Conservation (phyloP, 306 rosid species). For the Arachis stenosperma region DNA sequence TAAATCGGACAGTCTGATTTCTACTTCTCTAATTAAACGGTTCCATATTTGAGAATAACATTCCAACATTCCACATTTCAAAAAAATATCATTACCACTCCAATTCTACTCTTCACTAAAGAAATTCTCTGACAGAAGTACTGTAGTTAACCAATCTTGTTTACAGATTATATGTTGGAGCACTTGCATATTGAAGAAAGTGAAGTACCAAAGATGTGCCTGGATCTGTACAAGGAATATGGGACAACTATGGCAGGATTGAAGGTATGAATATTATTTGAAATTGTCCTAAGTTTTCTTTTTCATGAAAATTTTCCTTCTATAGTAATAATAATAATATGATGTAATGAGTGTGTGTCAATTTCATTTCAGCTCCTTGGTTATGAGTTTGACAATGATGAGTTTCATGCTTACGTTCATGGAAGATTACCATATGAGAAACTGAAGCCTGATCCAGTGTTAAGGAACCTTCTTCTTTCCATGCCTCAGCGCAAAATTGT, state of each 20-base stretch:
- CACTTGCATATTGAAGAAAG: constrained; percentile 66
- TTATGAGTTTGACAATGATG: constrained; percentile 75
- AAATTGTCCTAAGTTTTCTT: constrained; percentile 4
- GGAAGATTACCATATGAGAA: constrained; percentile 77
- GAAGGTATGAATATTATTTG: constrained; percentile 51
- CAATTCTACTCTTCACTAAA: no score
- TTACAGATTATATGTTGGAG: constrained; percentile 73
- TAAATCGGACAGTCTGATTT: no score
- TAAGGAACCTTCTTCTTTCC: constrained; percentile 81
- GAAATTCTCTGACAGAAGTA: constrained; percentile 1
- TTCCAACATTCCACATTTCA: no score
- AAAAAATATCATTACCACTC: no score
- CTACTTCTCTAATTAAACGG: no score
- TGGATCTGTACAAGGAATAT: constrained; percentile 65
- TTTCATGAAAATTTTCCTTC: background rate
- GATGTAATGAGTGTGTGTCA: constrained; percentile 17
- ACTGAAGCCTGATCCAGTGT: constrained; percentile 66
- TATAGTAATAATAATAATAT: constrained; percentile 11
- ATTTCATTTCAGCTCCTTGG: constrained; percentile 61
- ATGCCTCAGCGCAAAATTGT: constrained; percentile 91
- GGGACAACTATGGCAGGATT: constrained; percentile 96
- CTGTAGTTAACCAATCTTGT: constrained; percentile 5
- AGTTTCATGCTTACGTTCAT: constrained; percentile 75
- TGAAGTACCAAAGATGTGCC: constrained; percentile 75
- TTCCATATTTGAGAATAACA: no score